A percentile compares a stretch with the other conserved stretches of the same genome.
phyloP scores from a whole-genome alignment of 176 grass and related monocot species.

The Alopecurus myosuroides region DNA sequence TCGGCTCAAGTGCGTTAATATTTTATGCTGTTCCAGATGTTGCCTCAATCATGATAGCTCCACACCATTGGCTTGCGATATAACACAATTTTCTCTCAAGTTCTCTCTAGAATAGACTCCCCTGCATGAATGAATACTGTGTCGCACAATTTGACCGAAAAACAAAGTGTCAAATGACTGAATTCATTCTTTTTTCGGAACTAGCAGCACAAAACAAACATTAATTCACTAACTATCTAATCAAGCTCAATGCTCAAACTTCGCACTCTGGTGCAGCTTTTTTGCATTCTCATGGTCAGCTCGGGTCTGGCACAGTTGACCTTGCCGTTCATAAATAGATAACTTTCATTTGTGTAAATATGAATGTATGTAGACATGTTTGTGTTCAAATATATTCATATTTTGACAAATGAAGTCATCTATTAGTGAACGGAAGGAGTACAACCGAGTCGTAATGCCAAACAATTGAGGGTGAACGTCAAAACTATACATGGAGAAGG shows the following conservation, averaged over 20 bases:
- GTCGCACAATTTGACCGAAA: neutral
- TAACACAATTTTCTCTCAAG: neutral
- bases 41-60: neutral
- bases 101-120: neutral
- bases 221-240: constrained; percentile 11
- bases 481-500: neutral
- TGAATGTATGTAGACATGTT: too few relatives aligned
- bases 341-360: too few relatives aligned
- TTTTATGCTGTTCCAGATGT: neutral
- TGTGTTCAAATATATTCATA: too few relatives aligned
- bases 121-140: too few relatives aligned
- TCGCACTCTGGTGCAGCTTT: too few relatives aligned
- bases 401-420: too few relatives aligned
- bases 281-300: too few relatives aligned
- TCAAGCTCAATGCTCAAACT: too few relatives aligned
- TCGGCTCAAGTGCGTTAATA: neutral
- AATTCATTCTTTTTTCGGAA: neutral
- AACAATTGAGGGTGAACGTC: neutral
- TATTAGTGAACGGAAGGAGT: too few relatives aligned
- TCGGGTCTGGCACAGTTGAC: neutral
- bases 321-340: neutral
- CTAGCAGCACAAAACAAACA: neutral
- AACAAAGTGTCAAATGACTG: neutral
- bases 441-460: neutral
- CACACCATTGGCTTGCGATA: neutral